Conservation (phyloP, 495 filamentous ascomycete species). For the Massariosphaeria phaeospora region DNA sequence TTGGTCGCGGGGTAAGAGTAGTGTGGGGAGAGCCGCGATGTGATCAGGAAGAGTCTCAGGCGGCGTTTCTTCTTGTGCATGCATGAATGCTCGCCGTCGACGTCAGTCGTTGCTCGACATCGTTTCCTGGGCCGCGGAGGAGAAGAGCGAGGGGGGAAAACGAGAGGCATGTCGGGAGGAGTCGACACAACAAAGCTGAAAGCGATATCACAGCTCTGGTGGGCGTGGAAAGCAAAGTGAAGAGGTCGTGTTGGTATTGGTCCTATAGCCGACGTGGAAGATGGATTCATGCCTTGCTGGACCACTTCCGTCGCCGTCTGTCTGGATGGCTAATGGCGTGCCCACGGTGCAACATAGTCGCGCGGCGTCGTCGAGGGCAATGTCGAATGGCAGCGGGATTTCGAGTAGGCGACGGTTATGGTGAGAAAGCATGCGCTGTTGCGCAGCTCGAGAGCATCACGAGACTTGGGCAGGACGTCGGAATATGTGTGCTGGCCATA, state of each 20-base stretch:
- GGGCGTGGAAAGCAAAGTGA: neutral
- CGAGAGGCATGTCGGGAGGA: constrained; percentile 11
- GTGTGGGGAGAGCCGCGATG: constrained; percentile 62
- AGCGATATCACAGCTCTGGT: neutral
- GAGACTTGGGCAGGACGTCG: constrained; percentile 9
- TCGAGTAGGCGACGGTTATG: constrained; percentile 3
- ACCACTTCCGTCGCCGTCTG: constrained; percentile 28
- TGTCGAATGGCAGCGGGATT: neutral
- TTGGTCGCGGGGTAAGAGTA: constrained; percentile 65
- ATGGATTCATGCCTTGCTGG: constrained; percentile 8
- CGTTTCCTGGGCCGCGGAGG: constrained; percentile 46
- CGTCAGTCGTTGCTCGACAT: constrained; percentile 53
- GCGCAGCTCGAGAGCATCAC: constrained; percentile 14
- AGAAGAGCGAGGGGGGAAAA: constrained; percentile 21
- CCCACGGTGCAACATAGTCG: constrained; percentile 15
- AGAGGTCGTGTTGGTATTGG: neutral
- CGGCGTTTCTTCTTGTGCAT: constrained; percentile 62
- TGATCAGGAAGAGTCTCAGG: constrained; percentile 57
- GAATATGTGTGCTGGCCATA: neutral
- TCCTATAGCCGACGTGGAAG: neutral
- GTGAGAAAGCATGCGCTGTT: constrained; percentile 25
- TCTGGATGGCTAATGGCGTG: neutral
- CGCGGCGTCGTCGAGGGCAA: neutral
- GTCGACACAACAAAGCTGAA: constrained; percentile 21
- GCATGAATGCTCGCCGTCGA: constrained; percentile 52